Evolutionary conservation across 1,284 basidiomycete genomes (phyloP).

Genomic region (Wallemia ichthyophaga): DNA sequence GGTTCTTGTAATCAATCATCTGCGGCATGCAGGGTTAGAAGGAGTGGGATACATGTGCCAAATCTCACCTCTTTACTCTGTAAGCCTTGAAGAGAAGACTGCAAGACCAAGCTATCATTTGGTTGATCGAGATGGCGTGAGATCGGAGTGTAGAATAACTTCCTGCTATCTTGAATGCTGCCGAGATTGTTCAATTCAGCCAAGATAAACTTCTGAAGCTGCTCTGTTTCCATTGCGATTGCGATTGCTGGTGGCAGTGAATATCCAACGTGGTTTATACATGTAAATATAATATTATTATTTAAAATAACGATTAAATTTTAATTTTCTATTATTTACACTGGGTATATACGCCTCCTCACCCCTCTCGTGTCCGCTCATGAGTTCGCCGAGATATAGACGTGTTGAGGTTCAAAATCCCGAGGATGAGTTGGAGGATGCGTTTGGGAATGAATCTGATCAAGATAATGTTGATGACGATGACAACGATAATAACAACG

Average conservation of each 20-base stretch:
- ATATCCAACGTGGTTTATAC: no score
- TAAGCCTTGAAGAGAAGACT: slow-evolving; percentile 65
- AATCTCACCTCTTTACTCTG: slow-evolving; percentile 44
- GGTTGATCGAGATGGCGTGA: neutral
- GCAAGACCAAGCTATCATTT: slow-evolving; percentile 46
- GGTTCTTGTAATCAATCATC: slow-evolving; percentile 61
- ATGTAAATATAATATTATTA: no score
- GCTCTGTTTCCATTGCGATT: slow-evolving; percentile 27
- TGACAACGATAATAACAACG: neutral
- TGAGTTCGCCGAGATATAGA: neutral
- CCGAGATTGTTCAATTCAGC: slow-evolving; percentile 28
- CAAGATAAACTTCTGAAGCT: slow-evolving; percentile 26
- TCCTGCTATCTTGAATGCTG: slow-evolving; percentile 22
- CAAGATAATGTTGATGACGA: neutral
- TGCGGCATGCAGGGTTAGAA: slow-evolving; percentile 13
- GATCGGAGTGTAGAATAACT: neutral
- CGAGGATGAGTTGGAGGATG: neutral
- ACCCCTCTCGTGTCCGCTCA: neutral
- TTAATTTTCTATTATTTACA: neutral
- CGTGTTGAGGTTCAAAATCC: neutral
- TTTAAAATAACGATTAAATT: neutral
- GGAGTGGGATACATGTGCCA: neutral
- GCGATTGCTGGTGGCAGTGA: slow-evolving; percentile 6
- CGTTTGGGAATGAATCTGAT: neutral
- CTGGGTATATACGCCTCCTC: no score